Base-by-base conservation (phyloP, 345 rosid genomes). In the Citrus medica region DNA sequence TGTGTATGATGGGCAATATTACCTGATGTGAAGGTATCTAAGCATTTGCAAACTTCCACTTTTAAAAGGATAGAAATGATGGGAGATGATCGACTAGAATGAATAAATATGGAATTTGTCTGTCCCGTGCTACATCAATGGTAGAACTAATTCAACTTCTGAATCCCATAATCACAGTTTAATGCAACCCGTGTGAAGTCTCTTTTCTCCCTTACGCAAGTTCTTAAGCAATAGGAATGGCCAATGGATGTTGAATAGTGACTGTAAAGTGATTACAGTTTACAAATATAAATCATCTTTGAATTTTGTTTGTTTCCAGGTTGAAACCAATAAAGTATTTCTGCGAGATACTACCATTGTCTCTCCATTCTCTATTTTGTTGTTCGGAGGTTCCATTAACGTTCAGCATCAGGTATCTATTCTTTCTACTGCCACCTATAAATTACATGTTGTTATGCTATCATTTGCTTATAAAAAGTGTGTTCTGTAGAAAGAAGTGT, bases 321-420 rank as follows among this genome's bases (percentile, higher is more conserved):
- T 95, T 37, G 98, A 93, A 84, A 95, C 98, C 14, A 86, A 89
- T 81, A 93, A 81, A 77, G 94, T 95, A 24, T 95, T 89, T 87
- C 81, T 95, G 78, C 89, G 95, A 60, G 98, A 95, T 80, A 93
- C 98, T 4, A 92, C 95, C 62, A 75, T 93, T 75, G 84, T 92
- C 80, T 90, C 98, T 73, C 95, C 98, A 69, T 95, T 90, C 86
- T 88, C 95, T 3, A 87, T 95, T 82, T 87, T 95, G 76, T 86
- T 93, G 78, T 95, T 95, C 81, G 97, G 98, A 70, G 98, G 98
- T 74, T 86, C 89, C 76, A 89, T 95, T 79, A 92, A 82, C 67
- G 78, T 95, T 87, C 97, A 93, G 74, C 98, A 95, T 83, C 95
- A 93, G 98, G 98, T 92, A 84, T 73, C 28, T 30, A 79, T 51